Percentiles rank a stretch among this genome's conserved stretches.
Evolutionary conservation across 2,329 filamentous ascomycete species (phyloP).

Genomic region (Aspergillaceae sp.): DNA sequence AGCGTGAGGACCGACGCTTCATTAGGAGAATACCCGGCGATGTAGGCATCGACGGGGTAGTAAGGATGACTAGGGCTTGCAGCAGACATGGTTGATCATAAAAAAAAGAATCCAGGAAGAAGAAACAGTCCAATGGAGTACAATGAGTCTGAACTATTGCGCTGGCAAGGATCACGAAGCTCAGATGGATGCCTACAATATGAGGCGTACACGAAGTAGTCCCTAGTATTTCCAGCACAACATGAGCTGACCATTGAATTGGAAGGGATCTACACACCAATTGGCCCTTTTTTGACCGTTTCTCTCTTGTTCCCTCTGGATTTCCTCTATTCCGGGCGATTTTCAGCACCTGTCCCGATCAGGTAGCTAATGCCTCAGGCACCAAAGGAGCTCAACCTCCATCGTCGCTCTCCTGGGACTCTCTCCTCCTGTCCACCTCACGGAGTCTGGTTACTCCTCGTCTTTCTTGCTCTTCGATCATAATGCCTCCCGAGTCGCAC

Average conservation of each 20-base stretch:
- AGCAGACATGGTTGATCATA: conserved; percentile 2
- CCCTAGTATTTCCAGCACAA: too few relatives aligned
- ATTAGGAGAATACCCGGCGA: conserved; percentile 60
- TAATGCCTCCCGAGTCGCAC: conserved; percentile 19
- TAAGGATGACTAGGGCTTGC: conserved; percentile 50
- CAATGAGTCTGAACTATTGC: too few relatives aligned
- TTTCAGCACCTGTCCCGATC: conserved; percentile 2
- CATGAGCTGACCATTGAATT: too few relatives aligned
- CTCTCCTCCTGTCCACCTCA: conserved; percentile 8
- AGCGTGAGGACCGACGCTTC: conserved; percentile 52
- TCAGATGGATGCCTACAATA: neutral
- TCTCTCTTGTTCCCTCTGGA: neutral
- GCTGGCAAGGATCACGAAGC: too few relatives aligned
- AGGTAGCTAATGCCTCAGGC: conserved; percentile 8
- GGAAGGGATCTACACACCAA: too few relatives aligned
- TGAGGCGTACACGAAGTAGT: neutral
- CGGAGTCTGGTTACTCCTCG: conserved; percentile 12
- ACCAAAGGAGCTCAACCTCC: neutral
- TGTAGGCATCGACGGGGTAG: conserved; percentile 56
- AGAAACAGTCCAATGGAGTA: too few relatives aligned
- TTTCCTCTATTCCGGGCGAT: neutral
- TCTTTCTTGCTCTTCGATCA: conserved; percentile 10
- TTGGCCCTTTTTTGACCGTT: neutral
- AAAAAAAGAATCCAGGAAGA: too few relatives aligned
- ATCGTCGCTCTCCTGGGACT: neutral